Evolutionary conservation across 2,329 filamentous ascomycete genomes (phyloP), one percentile per base, ranked within the genome.

Genomic region (Pseudogymnoascus sp.): DNA sequence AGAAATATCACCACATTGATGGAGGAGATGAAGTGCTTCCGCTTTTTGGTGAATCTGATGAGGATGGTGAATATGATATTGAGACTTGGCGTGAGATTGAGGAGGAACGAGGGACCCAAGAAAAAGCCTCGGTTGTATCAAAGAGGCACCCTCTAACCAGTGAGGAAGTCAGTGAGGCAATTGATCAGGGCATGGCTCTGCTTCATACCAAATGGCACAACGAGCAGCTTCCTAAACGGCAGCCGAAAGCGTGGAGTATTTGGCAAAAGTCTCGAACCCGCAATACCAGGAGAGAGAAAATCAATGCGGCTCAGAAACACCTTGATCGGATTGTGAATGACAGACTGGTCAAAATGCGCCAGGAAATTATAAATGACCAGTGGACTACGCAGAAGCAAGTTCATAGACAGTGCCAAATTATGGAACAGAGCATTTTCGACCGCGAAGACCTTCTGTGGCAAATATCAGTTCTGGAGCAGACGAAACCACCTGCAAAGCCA

Each of bases 351-450:
- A 85, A 81, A 56, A 73, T 86, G 14, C 79, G 79, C 8, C 69
- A 77, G 1, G 80, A 84, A 18, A 83, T 91, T 36, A 66, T 78
- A 21, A 68, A 72, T 0, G 75, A 81, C 14, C 71, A 78, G 31
- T 91, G 87, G 83, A 72, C 75, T 9, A 82, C 77, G 6, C 75
- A 77, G 21, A 69, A 74, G 1, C 79, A 86, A 12, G 71, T 95
- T 12, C 75, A 78, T 25, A 76, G 74, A 5, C 83, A 85, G 68
- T 85, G 86, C 59, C 74, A 76, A 9, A 81, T 76, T 37, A 76
- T 96, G 62, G 86, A 93, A 64, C 76, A 79, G 3, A 91, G 81
- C 3, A 75, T 96, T 0, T 81, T 84, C 37, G 82, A 88, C 62
- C 82, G 83, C 59, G 77, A 87, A 69, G 74, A 83, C 40, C 72